A percentile compares a stretch with the other conserved stretches of the same genome.
phyloP scores from a whole-genome alignment of 2,329 filamentous ascomycete species.

The Venturia effusa region DNA sequence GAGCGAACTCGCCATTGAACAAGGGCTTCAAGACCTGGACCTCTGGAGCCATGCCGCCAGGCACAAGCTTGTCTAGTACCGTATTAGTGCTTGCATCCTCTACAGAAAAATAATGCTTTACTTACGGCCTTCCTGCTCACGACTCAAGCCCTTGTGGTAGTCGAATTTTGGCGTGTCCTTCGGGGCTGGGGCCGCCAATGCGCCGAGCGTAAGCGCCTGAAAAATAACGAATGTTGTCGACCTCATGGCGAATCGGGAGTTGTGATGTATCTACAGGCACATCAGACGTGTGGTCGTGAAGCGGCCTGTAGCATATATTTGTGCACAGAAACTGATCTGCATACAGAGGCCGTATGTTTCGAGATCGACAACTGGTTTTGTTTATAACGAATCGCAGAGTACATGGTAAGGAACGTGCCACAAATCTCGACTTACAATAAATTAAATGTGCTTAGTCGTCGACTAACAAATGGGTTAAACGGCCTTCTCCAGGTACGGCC shows the following conservation, averaged over 20 bases:
- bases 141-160: neutral
- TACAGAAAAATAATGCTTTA: neutral
- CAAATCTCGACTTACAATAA: neutral
- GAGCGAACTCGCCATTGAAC: neutral
- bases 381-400: neutral
- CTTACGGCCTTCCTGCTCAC: slow-evolving; percentile 9
- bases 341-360: neutral
- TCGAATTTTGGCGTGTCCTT: neutral
- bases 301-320: neutral
- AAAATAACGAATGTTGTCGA: neutral
- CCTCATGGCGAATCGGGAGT: neutral
- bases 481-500: neutral
- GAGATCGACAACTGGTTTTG: neutral
- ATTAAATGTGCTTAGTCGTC: neutral
- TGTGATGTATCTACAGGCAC: neutral
- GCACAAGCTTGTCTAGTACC: neutral
- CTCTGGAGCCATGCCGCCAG: slow-evolving; percentile 1
- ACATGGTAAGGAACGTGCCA: neutral
- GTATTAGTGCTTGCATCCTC: neutral
- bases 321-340: neutral
- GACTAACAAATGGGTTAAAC: neutral
- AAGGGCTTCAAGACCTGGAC: neutral
- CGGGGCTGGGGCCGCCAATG: neutral
- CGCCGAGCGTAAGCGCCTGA: neutral
- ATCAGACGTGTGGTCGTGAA: neutral